phyloP scores from a whole-genome alignment of 129 eudicot genomes.

The Centella asiatica region DNA sequence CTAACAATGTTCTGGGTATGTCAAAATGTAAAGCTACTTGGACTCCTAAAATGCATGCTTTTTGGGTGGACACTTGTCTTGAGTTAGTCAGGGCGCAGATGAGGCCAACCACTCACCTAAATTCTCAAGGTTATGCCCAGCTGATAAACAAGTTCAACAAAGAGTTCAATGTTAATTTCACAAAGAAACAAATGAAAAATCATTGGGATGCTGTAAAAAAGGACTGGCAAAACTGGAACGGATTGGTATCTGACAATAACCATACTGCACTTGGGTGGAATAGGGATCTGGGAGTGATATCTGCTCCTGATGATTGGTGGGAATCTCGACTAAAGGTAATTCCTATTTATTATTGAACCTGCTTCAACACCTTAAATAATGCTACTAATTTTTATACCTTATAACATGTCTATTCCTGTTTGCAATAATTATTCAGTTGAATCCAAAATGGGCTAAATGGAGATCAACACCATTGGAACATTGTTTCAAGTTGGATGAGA shows the following conservation, averaged over 20 bases:
- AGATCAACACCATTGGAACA: too few species aligned
- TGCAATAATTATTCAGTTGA: too few species aligned
- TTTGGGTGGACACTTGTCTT: not conserved
- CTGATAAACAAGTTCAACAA: not conserved
- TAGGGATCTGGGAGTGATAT: not conserved
- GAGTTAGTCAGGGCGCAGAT: not conserved
- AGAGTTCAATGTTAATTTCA: too few species aligned
- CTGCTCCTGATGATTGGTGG: not conserved
- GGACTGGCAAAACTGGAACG: not conserved
- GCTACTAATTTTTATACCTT: too few species aligned
- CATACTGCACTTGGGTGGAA: not conserved
- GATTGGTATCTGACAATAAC: not conserved
- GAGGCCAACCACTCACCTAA: not conserved
- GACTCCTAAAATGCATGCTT: not conserved
- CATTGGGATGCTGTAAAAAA: not conserved
- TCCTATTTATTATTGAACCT: too few species aligned
- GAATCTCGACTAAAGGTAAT: not conserved
- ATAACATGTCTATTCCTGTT: too few species aligned
- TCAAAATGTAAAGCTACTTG: not conserved
- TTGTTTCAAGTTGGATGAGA: too few species aligned
- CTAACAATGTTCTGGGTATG: not conserved
- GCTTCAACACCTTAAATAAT: too few species aligned
- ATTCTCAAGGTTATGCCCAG: not conserved
- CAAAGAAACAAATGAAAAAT: not conserved
- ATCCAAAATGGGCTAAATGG: too few species aligned